Conservation (phyloP, 768 basidiomycete genomes). For the Lactarius trivialis region DNA sequence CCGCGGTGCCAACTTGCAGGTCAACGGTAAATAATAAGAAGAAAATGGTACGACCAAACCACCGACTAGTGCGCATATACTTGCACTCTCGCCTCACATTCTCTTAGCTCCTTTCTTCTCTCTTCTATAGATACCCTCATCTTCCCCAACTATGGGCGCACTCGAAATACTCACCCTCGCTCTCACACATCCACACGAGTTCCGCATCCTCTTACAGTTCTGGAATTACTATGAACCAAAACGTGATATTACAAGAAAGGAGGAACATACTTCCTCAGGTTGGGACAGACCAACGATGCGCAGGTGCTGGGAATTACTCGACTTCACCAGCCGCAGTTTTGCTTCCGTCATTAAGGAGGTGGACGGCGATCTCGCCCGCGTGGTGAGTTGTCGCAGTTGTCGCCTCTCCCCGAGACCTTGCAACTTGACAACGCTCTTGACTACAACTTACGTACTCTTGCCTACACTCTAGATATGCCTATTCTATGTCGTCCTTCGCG, state of each 20-base stretch:
- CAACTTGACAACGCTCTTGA: neutral
- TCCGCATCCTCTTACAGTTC: slow-evolving; percentile 78
- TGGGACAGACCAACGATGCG: slow-evolving; percentile 86
- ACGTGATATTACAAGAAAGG: slow-evolving; percentile 71
- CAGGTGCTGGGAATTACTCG: slow-evolving; percentile 84
- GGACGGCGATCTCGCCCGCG: slow-evolving; percentile 89
- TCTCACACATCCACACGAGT: slow-evolving; percentile 77
- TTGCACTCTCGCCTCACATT: neutral
- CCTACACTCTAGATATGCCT: slow-evolving; percentile 65
- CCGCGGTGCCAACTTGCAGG: neutral
- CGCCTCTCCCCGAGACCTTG: too few species aligned
- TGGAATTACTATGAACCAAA: slow-evolving; percentile 73
- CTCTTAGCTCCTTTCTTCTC: neutral
- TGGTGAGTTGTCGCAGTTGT: too few species aligned
- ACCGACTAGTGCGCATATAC: neutral
- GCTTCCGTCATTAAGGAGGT: slow-evolving; percentile 92
- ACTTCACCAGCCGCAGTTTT: slow-evolving; percentile 85
- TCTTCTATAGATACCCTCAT: neutral
- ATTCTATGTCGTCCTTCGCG: slow-evolving; percentile 92
- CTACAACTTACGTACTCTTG: neutral
- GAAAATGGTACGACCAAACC: slow-evolving; percentile 19
- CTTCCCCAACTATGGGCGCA: slow-evolving; percentile 40
- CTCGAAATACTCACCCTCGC: slow-evolving; percentile 58
- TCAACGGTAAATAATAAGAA: neutral
- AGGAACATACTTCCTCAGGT: slow-evolving; percentile 73